Evolutionary conservation across 2,329 filamentous ascomycete genomes (phyloP).

Genomic region (Cytospora chrysosperma): DNA sequence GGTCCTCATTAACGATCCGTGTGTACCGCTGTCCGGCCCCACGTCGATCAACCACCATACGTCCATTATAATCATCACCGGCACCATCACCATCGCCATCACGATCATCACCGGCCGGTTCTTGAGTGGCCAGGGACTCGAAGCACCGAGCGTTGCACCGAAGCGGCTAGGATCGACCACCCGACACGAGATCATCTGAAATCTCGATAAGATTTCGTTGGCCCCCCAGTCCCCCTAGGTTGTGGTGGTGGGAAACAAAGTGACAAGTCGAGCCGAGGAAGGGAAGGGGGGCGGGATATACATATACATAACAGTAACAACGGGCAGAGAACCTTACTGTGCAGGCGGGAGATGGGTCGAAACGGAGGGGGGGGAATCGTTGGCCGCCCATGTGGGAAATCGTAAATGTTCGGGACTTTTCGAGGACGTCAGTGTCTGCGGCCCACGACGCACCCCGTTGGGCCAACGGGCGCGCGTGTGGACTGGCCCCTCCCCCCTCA

Average conservation of each 20-base stretch:
- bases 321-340: background rate
- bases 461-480: conserved; percentile 17
- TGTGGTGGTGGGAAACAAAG: background rate
- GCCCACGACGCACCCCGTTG: conserved; percentile 15
- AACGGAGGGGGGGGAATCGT: background rate
- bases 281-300: too few species aligned
- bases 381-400: conserved; percentile 18
- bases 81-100: background rate
- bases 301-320: background rate
- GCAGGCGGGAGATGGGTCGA: conserved; percentile 15
- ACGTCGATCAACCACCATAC: background rate
- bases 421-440: conserved; percentile 16
- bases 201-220: conserved; percentile 24
- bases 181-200: conserved; percentile 20
- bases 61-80: too few species aligned
- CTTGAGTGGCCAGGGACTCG: background rate
- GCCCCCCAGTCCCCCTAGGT: too few species aligned
- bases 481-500: conserved; percentile 4
- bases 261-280: conserved; percentile 13
- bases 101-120: background rate
- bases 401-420: conserved; percentile 16
- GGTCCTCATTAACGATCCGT: background rate
- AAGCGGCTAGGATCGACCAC: conserved; percentile 18
- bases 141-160: conserved; percentile 10
- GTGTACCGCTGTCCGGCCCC: background rate